phyloP scores from a whole-genome alignment of 352 stramenopile genomes.

The Pythium sukuiense region DNA sequence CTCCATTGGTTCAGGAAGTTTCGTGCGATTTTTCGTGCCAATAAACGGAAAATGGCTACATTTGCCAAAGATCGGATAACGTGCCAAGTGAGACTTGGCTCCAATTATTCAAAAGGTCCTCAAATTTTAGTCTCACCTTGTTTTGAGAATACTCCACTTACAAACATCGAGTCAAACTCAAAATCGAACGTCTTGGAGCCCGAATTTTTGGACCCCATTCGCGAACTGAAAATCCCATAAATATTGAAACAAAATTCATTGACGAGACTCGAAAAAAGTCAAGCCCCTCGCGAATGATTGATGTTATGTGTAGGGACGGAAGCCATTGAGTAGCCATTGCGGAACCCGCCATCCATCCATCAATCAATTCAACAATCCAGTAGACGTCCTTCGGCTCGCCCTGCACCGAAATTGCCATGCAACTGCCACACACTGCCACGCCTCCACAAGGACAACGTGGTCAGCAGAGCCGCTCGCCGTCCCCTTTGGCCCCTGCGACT shows the following conservation, averaged over 20 bases:
- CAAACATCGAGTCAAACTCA: background rate
- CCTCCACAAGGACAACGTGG: no score
- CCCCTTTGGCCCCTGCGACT: background rate
- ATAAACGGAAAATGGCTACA: conserved; percentile 12
- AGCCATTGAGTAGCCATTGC: conserved; percentile 8
- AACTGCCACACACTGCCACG: background rate
- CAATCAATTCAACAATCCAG: no score
- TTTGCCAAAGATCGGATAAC: conserved; percentile 1
- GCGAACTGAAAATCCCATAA: background rate
- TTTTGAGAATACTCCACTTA: background rate
- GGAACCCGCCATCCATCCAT: background rate
- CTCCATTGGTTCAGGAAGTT: no score
- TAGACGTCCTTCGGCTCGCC: background rate
- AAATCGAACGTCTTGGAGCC: background rate
- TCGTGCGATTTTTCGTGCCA: background rate
- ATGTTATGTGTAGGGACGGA: background rate
- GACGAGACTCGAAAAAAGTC: background rate
- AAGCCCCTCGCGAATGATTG: background rate
- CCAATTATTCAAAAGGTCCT: background rate
- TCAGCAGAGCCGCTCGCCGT: background rate
- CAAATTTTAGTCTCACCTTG: conserved; percentile 1
- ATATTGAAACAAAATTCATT: background rate
- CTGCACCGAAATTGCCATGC: background rate
- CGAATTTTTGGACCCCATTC: background rate
- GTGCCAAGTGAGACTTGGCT: background rate